Evolutionary conservation across 1,284 basidiomycete genomes (phyloP).

Genomic region (Baeospora myosura): DNA sequence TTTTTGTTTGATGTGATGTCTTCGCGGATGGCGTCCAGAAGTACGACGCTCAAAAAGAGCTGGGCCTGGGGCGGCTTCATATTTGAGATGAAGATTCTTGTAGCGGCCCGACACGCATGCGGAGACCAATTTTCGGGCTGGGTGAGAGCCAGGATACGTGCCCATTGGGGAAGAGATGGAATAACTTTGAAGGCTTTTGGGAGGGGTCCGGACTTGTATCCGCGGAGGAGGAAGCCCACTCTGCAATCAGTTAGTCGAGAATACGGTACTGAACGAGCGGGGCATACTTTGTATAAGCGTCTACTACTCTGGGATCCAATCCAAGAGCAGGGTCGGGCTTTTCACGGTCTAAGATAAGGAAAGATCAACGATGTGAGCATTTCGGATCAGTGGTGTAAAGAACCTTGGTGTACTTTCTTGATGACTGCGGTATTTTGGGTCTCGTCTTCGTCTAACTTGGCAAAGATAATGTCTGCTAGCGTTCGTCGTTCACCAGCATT

Average conservation of each 20-base stretch:
- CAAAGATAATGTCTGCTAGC: conserved; percentile 92
- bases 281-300: conserved; percentile 87
- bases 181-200: conserved; percentile 99
- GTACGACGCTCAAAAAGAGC: conserved; percentile 86
- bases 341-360: conserved; percentile 43
- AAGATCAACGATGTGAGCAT: not conserved
- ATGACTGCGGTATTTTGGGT: conserved; percentile 47
- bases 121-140: conserved; percentile 92
- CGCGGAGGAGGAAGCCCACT: conserved; percentile 80
- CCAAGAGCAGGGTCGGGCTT: conserved; percentile 85
- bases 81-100: conserved; percentile 92
- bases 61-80: conserved; percentile 97
- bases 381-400: conserved; percentile 1
- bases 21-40: conserved; percentile 86
- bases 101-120: conserved; percentile 91
- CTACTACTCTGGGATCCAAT: conserved; percentile 93
- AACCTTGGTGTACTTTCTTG: conserved; percentile 54
- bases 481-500: conserved; percentile 73
- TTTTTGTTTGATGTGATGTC: conserved; percentile 87
- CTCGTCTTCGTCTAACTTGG: conserved; percentile 75
- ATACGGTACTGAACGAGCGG: conserved; percentile 1
- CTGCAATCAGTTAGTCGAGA: conserved; percentile 34
- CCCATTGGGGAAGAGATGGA: conserved; percentile 94
- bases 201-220: conserved; percentile 92
- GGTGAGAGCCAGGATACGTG: conserved; percentile 90